phyloP scores from a whole-genome alignment of 805 yeast species.

The Hanseniaspora vineae region DNA sequence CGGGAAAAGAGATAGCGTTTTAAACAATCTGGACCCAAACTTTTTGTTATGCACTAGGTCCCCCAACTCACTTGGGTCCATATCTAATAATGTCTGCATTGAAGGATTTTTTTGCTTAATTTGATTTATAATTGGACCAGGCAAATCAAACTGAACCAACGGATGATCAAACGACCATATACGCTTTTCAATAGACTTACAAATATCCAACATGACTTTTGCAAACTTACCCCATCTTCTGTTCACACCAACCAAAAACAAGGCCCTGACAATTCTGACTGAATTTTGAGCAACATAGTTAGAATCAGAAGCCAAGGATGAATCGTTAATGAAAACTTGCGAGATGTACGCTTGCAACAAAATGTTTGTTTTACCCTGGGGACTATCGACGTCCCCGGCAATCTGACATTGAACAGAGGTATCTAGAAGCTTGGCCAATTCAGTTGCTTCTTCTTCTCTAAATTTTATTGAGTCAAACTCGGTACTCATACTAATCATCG shows the following conservation, averaged over 20 bases:
- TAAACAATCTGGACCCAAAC: conserved; percentile 53
- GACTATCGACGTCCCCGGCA: conserved; percentile 58
- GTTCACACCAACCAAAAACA: conserved; percentile 75
- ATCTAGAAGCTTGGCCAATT: conserved; percentile 50
- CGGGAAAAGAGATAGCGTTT: conserved; percentile 62
- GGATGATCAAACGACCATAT: conserved; percentile 91
- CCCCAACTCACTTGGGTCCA: conserved; percentile 69
- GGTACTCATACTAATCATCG: conserved; percentile 81
- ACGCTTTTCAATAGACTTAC: conserved; percentile 75
- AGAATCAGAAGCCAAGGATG: conserved; percentile 75
- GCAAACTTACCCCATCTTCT: conserved; percentile 85
- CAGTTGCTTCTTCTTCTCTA: conserved; percentile 76
- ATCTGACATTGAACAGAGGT: conserved; percentile 65
- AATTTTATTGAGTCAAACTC: conserved; percentile 86
- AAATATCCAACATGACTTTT: conserved; percentile 60
- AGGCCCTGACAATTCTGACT: conserved; percentile 83
- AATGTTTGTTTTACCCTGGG: conserved; percentile 80
- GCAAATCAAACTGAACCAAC: conserved; percentile 71
- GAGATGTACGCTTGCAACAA: conserved; percentile 83
- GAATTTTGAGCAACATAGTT: conserved; percentile 94
- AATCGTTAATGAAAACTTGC: conserved; percentile 54
- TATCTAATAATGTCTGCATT: conserved; percentile 60
- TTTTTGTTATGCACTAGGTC: conserved; percentile 75
- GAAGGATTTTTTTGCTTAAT: conserved; percentile 52
- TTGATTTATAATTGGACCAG: conserved; percentile 47